A percentile compares a stretch with the other conserved stretches of the same genome.
Conservation (phyloP, 352 stramenopile genomes). For the Phytophthora syringae region DNA sequence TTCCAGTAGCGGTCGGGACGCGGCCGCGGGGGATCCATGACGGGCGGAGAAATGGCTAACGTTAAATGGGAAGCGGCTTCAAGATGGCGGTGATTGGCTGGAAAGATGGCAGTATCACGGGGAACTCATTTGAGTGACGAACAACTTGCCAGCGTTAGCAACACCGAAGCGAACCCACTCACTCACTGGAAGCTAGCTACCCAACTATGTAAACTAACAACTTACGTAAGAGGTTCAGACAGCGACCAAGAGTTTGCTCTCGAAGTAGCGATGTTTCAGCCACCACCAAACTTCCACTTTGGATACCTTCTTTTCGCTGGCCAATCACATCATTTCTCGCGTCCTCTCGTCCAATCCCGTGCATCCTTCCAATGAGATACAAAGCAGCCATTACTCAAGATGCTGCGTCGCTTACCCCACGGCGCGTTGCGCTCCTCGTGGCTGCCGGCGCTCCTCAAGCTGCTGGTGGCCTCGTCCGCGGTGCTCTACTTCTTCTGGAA, state of each 20-base stretch:
- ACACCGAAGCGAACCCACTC: background rate
- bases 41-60: no score
- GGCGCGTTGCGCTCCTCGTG: constrained; percentile 27
- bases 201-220: no score
- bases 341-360: constrained; percentile 1
- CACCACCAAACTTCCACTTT: no score
- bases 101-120: background rate
- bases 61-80: constrained; percentile 22
- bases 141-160: no score
- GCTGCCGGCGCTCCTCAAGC: constrained; percentile 35
- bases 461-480: constrained; percentile 33
- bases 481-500: constrained; percentile 65
- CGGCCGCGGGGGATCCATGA: constrained; percentile 2
- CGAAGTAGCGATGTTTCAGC: no score
- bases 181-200: no score
- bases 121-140: background rate
- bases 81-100: constrained; percentile 16
- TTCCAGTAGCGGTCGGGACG: constrained; percentile 41
- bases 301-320: no score
- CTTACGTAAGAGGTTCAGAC: no score
- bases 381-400: constrained; percentile 6
- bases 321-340: constrained; percentile 3
- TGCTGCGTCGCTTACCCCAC: constrained; percentile 29
- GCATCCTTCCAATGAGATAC: background rate
- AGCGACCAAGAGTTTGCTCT: no score